Percentiles rank a stretch among this genome's conserved stretches.
phyloP scores from a whole-genome alignment of 2,329 filamentous ascomycete genomes.

The Pseudopyrenochaeta lycopersici region DNA sequence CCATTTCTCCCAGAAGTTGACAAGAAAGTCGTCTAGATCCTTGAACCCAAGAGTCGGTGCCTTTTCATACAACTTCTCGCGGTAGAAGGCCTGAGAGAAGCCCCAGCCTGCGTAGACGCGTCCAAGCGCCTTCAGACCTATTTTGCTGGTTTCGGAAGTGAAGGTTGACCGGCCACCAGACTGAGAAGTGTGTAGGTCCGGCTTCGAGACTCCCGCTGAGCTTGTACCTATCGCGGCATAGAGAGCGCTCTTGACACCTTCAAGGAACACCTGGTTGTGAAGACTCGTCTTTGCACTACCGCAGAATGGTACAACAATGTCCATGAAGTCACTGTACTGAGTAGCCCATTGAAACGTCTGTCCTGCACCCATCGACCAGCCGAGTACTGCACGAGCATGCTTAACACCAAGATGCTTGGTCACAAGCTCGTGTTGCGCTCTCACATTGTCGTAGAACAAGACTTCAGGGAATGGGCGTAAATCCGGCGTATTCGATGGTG shows the following conservation, averaged over 20 bases:
- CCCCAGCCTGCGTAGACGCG: slow-evolving; percentile 84
- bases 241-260: slow-evolving; percentile 69
- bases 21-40: slow-evolving; percentile 76
- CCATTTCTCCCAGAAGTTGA: slow-evolving; percentile 80
- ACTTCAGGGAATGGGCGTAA: slow-evolving; percentile 68
- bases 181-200: slow-evolving; percentile 33
- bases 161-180: slow-evolving; percentile 55
- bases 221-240: slow-evolving; percentile 64
- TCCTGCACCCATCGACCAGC: slow-evolving; percentile 76
- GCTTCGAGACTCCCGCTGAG: slow-evolving; percentile 59
- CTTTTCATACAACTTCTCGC: slow-evolving; percentile 73
- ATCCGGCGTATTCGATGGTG: slow-evolving; percentile 68
- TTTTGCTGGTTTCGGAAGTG: slow-evolving; percentile 61
- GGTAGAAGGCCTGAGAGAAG: slow-evolving; percentile 81
- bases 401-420: slow-evolving; percentile 69
- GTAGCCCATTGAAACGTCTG: slow-evolving; percentile 73
- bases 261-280: slow-evolving; percentile 74
- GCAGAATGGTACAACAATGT: slow-evolving; percentile 72
- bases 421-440: slow-evolving; percentile 72
- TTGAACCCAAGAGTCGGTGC: slow-evolving; percentile 66
- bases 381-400: slow-evolving; percentile 69
- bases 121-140: slow-evolving; percentile 74
- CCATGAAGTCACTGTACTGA: slow-evolving; percentile 72
- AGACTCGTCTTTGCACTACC: slow-evolving; percentile 69
- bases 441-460: slow-evolving; percentile 74